phyloP scores from a whole-genome alignment of 345 rosid genomes.

The Geranium rotundifolium region DNA sequence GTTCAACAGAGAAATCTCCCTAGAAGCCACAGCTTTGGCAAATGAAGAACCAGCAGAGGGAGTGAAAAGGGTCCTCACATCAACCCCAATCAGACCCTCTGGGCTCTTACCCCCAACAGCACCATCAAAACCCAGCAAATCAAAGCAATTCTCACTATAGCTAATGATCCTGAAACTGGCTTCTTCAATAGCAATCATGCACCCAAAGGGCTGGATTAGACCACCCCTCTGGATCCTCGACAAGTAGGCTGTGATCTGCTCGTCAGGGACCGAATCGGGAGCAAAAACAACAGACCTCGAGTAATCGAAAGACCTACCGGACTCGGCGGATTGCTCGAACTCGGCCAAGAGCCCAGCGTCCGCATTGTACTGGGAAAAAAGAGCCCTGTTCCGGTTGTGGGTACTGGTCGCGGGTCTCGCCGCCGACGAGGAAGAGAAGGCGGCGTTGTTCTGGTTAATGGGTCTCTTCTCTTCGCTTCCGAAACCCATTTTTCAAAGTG shows the following conservation, averaged over 20 bases:
- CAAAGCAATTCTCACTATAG: slow-evolving; percentile 59
- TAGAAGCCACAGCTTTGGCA: slow-evolving; percentile 50
- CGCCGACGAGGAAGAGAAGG: too few species aligned
- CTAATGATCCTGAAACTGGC: slow-evolving; percentile 43
- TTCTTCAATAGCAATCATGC: slow-evolving; percentile 64
- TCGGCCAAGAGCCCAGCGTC: slow-evolving; percentile 69
- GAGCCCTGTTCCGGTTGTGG: slow-evolving; percentile 22
- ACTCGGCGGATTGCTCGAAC: slow-evolving; percentile 46
- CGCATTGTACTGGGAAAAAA: slow-evolving; percentile 50
- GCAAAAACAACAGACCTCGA: slow-evolving; percentile 43
- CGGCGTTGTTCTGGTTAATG: too few species aligned
- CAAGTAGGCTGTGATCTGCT: slow-evolving; percentile 49
- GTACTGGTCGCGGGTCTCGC: too few species aligned
- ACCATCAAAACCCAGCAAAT: slow-evolving; percentile 29
- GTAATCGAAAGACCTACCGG: slow-evolving; percentile 70
- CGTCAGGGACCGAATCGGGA: slow-evolving; percentile 42
- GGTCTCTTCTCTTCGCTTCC: too few species aligned
- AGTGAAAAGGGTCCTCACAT: slow-evolving; percentile 54
- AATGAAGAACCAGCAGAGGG: slow-evolving; percentile 48
- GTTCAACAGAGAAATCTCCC: slow-evolving; percentile 58
- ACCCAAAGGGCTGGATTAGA: slow-evolving; percentile 66
- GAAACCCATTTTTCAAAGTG: slow-evolving; percentile 4
- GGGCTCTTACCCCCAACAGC: slow-evolving; percentile 1
- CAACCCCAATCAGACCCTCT: slow-evolving; percentile 51
- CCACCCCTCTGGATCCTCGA: slow-evolving; percentile 80